Conservation (phyloP, 2,329 filamentous ascomycete genomes). For the Boeremia exigua region DNA sequence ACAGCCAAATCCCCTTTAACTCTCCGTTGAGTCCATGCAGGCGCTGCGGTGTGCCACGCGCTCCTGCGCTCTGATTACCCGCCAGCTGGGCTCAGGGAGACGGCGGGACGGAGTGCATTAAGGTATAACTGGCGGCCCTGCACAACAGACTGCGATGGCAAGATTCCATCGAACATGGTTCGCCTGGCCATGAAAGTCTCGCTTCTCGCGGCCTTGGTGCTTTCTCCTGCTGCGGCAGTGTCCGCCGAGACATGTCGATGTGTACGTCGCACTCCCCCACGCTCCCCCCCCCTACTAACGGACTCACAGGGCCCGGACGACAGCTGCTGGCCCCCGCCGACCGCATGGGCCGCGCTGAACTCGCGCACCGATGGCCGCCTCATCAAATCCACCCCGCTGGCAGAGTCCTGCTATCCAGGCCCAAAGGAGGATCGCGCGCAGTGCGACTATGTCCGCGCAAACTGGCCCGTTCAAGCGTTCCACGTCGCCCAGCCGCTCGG, state of each 20-base stretch:
- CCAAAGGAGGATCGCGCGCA: neutral
- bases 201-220: neutral
- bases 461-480: neutral
- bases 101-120: neutral
- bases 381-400: neutral
- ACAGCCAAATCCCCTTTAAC: too few relatives aligned
- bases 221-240: neutral
- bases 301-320: neutral
- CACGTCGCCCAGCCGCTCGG: neutral
- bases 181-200: neutral
- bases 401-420: conserved; percentile 1
- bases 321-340: neutral
- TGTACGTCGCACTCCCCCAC: neutral
- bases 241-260: neutral
- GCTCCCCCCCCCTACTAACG: neutral
- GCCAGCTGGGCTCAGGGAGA: too few relatives aligned
- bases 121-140: neutral
- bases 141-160: neutral
- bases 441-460: neutral
- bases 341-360: neutral
- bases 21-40: too few relatives aligned
- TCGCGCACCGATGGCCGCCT: neutral
- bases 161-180: too few relatives aligned
- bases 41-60: too few relatives aligned
- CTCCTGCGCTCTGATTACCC: too few relatives aligned